Conservation (phyloP, 129 eudicot species). For the Helichrysum umbraculigerum region DNA sequence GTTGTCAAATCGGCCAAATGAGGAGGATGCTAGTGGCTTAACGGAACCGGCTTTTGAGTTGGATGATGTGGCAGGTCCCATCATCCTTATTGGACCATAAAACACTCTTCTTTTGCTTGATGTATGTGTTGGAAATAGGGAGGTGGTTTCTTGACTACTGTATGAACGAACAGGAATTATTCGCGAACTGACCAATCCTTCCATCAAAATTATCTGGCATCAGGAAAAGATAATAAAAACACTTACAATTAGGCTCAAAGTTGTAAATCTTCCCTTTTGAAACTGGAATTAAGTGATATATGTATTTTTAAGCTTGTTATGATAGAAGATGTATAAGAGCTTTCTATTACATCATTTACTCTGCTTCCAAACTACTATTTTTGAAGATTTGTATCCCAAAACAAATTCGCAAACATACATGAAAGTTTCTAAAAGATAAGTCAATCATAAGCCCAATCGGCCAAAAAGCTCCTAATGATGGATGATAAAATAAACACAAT, state of each 20-base stretch:
- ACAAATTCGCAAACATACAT: not conserved
- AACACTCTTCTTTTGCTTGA: conserved; percentile 33
- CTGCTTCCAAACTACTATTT: not conserved
- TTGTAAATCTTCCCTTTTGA: not conserved
- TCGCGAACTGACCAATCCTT: conserved; percentile 56
- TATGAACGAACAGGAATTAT: conserved; percentile 43
- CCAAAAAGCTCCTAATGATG: too few species aligned
- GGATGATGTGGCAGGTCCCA: conserved; percentile 41
- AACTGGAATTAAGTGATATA: not conserved
- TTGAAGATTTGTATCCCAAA: not conserved
- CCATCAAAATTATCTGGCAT: conserved; percentile 55
- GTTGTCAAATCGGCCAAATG: conserved; percentile 54
- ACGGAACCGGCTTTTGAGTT: conserved; percentile 49
- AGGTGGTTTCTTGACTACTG: conserved; percentile 17
- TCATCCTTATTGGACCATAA: conserved; percentile 33
- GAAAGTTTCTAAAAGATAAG: not conserved
- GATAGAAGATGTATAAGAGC: not conserved
- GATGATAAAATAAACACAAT: too few species aligned
- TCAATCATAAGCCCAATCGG: too few species aligned
- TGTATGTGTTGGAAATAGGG: conserved; percentile 23
- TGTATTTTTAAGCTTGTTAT: too few species aligned
- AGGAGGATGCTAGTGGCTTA: conserved; percentile 51
- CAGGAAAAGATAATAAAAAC: conserved; percentile 2
- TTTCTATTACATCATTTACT: not conserved
- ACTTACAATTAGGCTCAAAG: not conserved